Base-by-base conservation (phyloP, 2,329 filamentous ascomycete species). In the Scleromitrula shiraiana region DNA sequence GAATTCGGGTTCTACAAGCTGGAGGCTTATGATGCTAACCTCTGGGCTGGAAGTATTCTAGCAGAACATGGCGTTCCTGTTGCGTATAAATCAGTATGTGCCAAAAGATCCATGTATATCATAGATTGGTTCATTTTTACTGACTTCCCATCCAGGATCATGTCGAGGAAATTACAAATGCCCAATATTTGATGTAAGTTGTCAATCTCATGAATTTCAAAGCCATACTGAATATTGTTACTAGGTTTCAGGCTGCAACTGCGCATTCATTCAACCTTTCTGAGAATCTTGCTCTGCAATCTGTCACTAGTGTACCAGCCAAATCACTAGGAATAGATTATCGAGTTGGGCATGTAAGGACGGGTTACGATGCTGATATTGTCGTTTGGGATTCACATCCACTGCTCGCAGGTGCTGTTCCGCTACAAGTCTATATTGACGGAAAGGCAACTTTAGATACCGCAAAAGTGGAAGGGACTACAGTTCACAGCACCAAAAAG, bases 371-470 rank as follows among this genome's bases (percentile, higher is more conserved):
- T 55, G 73, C 71, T 12, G 72, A 76, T 49, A 54, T 75, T 24
- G 72, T 72, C 4, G 62, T 74, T 4, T 75, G 71, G 72, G 67
- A 74, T 49, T 65, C 65, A 0, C 70, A 75, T 50, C 72, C 72
- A 2, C 62, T 75, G 1, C 62, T 66, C 10, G 54, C 70, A 14
- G 72, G 70, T 5, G 69, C 71, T 9, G 71, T 66, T 4, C 68
- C 72, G 3, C 55, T 68, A 8, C 69, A 74, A 49, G 71, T 75
- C 12, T 73, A 67, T 30, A 68, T 74, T 51, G 72, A 75, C 53
- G 72, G 72, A 2, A 62, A 55, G 24, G 54, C 64, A 26, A 65
- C 63, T 20, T 53, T 69, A 14, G 63, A 68, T 22, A 57, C 62
- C 2, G 58, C 56, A 17, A 58, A 55, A 32, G 66, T 67, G 2